Base-by-base conservation (phyloP, 768 basidiomycete genomes). In the Amanita exitialis region DNA sequence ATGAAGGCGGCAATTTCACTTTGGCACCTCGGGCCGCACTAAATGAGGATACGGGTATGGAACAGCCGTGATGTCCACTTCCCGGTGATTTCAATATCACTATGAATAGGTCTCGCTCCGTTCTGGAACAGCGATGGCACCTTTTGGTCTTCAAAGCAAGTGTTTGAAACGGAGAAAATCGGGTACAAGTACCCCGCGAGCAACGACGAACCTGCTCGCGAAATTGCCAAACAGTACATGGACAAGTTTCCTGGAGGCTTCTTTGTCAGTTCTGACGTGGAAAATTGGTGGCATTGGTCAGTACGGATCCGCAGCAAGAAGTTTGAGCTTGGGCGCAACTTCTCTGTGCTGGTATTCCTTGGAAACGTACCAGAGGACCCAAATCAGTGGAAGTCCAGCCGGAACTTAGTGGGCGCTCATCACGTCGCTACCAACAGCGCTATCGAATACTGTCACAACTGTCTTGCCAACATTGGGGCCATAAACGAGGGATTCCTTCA, bases 331-430 rank as follows among this genome's bases (percentile, higher is more conserved):
- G 69, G 68, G 3, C 47, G 61, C 5, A 71, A 70, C 60, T 77
- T 73, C 57, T 60, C 62, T 16, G 64, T 78, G 20, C 57, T 71
- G 15, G 53, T 79, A 46, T 78, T 78, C 71, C 61, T 79, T 6
- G 76, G 74, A 1, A 53, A 51, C 2, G 68, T 69, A 12, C 69
- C 70, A 12, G 62, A 58, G n/a, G 65, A 76, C 47, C 60, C 68
- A 5, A 51, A 53, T 12, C 54, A 68, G n/a, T 77, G 75, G 74
- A 60, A 58, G 42, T 49, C 57, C 4, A 59, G 61, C 51, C 53
- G 60, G 3, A 59, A 61, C 47, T 71, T 69, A 52, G 71, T 75
- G 32, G 77, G 75, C 21, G 62, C 69, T 0, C 70, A 73, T 57
- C 59, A 65, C 51, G 69, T 66, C 12, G 77, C 76, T 54, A 71